Evolutionary conservation across 2,329 filamentous ascomycete species (phyloP).

Genomic region (Ascochyta fabae): DNA sequence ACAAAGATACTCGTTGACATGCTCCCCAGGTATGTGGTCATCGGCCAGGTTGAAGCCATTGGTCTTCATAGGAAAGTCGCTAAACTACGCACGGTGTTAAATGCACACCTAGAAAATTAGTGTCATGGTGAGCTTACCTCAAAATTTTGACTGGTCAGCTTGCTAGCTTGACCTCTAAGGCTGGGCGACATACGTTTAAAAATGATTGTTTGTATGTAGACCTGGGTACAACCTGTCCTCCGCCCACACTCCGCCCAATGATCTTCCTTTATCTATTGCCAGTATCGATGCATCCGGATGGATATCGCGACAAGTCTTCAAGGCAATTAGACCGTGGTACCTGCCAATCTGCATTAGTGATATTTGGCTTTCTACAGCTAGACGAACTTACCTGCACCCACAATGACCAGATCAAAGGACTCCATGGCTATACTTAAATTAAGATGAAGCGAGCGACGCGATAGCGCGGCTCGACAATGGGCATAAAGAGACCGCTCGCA

Average conservation of each 20-base stretch:
- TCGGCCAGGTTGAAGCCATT: constrained; percentile 43
- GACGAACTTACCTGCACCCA: constrained; percentile 33
- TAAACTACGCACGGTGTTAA: constrained; percentile 34
- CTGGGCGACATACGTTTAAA: constrained; percentile 39
- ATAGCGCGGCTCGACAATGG: neutral
- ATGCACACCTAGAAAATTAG: too few species aligned
- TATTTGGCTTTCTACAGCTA: too few species aligned
- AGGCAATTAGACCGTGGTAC: constrained; percentile 51
- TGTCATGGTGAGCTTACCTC: too few species aligned
- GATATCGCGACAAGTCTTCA: constrained; percentile 56
- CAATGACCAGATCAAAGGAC: constrained; percentile 34
- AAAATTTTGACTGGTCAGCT: too few species aligned
- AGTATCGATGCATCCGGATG: constrained; percentile 51
- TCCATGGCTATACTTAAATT: neutral
- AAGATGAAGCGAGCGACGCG: neutral
- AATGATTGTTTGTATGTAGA: constrained; percentile 54
- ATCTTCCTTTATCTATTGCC: constrained; percentile 52
- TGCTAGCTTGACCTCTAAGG: too few species aligned
- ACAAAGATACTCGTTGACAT: constrained; percentile 64
- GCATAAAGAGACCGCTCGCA: neutral
- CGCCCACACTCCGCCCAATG: constrained; percentile 54
- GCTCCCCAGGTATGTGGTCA: constrained; percentile 66
- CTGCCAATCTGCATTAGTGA: constrained; percentile 12
- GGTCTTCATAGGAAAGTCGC: constrained; percentile 44
- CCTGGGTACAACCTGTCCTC: constrained; percentile 53